Base-by-base conservation (phyloP, 2,329 filamentous ascomycete species). In the Teratosphaeria destructans region DNA sequence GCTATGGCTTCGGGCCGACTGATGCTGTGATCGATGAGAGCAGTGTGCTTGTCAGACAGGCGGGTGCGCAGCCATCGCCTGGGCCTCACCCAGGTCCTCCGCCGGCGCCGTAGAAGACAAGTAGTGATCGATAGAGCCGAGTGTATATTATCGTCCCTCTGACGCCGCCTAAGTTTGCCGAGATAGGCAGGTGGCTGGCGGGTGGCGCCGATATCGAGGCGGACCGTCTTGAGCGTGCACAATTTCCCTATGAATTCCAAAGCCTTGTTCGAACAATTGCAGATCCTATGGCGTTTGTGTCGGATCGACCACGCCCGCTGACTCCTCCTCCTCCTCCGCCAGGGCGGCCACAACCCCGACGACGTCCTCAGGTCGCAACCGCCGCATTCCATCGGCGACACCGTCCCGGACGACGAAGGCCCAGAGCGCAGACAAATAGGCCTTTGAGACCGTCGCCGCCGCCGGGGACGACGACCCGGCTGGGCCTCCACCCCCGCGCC, bases 1-100 rank as follows among this genome's bases (percentile, higher is more conserved):
- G 63, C 16, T 72, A 70, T 62, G 72, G 72, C 1, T 74, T 73
- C 60, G 69, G 69, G 10, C 52, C 34, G 14, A 57, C 37, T 5
- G 62, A 66, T 52, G 62, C 54, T 26, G 61, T 58, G 12, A 63
- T 68, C 10, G 68, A 73, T 59, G 71, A 73, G 64, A 66, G 60
- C 56, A 64, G 66, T 54, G 70, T 66, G 26, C 65, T 69, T 54
- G 71, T 73, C 19, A 65, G 71, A 59, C 37, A 27, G 27, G 29
- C 16, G 11, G 11, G 39, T 5, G n/a, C 53, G 37, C 35, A 56
- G 37, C 54, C 56, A 5, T 10, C 53, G 43, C 43, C 43, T 19
- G 43, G 43, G 19, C 8, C 16, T 23, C 43, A 49, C 6, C 43
- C 43, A 1, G 19, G 43, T 23, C 16, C 43, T 26, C 11, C 43